Percentiles rank a stretch among this genome's conserved stretches.
phyloP scores from a whole-genome alignment of 2,329 filamentous ascomycete genomes.

The Arthrobotrys sphaeroides region DNA sequence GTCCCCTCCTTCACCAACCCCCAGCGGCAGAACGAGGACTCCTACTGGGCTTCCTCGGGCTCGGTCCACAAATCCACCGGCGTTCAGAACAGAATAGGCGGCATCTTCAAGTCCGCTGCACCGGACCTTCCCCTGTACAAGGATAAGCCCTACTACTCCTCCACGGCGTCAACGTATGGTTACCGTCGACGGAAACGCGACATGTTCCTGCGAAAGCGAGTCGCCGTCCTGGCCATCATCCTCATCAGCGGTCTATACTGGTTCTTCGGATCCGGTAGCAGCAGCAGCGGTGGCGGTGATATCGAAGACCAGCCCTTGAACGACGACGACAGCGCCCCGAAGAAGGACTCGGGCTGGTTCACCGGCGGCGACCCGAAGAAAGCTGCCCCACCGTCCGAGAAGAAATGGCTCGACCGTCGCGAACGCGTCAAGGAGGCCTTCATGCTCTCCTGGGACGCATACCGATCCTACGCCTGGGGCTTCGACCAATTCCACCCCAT shows the following conservation, averaged over 20 bases:
- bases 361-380: constrained; percentile 58
- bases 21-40: constrained; percentile 73
- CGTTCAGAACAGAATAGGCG: constrained; percentile 62
- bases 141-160: constrained; percentile 88
- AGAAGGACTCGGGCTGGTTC: constrained; percentile 69
- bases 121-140: constrained; percentile 92
- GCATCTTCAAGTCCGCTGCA: constrained; percentile 72
- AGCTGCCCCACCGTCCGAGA: constrained; percentile 55
- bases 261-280: constrained; percentile 11
- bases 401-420: constrained; percentile 80
- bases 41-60: constrained; percentile 70
- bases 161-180: constrained; percentile 63
- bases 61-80: constrained; percentile 61
- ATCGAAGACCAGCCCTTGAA: constrained; percentile 63
- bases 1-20: constrained; percentile 74
- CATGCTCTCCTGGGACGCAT: constrained; percentile 88
- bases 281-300: background rate
- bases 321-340: constrained; percentile 62
- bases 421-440: constrained; percentile 89
- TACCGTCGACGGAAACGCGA: constrained; percentile 71
- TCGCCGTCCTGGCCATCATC: constrained; percentile 17
- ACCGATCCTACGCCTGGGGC: constrained; percentile 92
- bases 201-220: constrained; percentile 64
- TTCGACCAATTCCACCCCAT: constrained; percentile 88
- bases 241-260: constrained; percentile 54